A percentile compares a stretch with the other conserved stretches of the same genome.
Evolutionary conservation across 352 stramenopile genomes (phyloP).

Genomic region (Pythium biforme): DNA sequence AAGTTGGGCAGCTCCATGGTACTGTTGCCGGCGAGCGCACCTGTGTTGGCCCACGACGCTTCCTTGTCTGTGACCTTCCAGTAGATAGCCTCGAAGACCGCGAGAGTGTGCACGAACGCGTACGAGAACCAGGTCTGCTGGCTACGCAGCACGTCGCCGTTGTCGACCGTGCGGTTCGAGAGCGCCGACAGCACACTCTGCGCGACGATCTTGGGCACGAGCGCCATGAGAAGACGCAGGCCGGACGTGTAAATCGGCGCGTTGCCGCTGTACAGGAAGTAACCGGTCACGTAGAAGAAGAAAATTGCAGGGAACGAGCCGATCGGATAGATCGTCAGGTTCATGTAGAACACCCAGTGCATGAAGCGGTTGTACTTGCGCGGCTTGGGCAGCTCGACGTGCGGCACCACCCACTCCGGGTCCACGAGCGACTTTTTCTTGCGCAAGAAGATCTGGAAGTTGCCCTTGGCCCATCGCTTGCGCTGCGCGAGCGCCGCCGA

Average conservation of each 20-base stretch:
- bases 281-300: slow-evolving; percentile 85
- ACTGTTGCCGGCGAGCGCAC: slow-evolving; percentile 47
- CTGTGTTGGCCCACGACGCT: slow-evolving; percentile 77
- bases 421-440: slow-evolving; percentile 44
- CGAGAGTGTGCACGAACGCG: slow-evolving; percentile 74
- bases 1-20: slow-evolving; percentile 71
- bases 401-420: slow-evolving; percentile 33
- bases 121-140: slow-evolving; percentile 86
- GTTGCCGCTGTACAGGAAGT: slow-evolving; percentile 81
- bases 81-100: slow-evolving; percentile 74
- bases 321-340: slow-evolving; percentile 79
- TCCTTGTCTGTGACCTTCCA: slow-evolving; percentile 83
- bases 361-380: slow-evolving; percentile 71
- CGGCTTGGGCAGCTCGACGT: slow-evolving; percentile 32
- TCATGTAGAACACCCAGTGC: slow-evolving; percentile 77
- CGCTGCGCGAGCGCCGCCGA: slow-evolving; percentile 37
- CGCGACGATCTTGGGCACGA: slow-evolving; percentile 78
- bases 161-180: slow-evolving; percentile 83
- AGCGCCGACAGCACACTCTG: slow-evolving; percentile 71
- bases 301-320: slow-evolving; percentile 74
- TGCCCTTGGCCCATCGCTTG: slow-evolving; percentile 36
- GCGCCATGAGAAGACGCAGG: slow-evolving; percentile 63
- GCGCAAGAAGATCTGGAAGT: slow-evolving; percentile 50
- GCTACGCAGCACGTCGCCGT: slow-evolving; percentile 78
- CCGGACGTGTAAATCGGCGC: slow-evolving; percentile 79